Conservation (phyloP, 495 filamentous ascomycete species). For the Penicillium dipodomyicola region DNA sequence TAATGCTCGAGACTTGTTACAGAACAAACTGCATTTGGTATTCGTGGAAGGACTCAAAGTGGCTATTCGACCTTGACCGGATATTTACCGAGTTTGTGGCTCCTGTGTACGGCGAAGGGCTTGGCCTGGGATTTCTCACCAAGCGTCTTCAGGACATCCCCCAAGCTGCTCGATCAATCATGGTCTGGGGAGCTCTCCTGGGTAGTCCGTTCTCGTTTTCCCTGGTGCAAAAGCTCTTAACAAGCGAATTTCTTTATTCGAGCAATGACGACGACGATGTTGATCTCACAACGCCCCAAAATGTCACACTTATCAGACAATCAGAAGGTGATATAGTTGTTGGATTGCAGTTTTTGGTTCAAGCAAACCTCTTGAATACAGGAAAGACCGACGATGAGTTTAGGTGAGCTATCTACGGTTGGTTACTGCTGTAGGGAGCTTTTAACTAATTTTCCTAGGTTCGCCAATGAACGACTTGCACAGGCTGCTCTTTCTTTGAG, state of each 20-base stretch:
- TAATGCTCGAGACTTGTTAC: constrained; percentile 86
- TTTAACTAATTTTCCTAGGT: constrained; percentile 41
- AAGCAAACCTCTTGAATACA: constrained; percentile 71
- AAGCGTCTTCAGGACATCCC: constrained; percentile 74
- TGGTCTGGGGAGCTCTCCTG: constrained; percentile 82
- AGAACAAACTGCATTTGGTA: constrained; percentile 86
- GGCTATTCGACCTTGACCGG: constrained; percentile 81
- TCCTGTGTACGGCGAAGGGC: constrained; percentile 69
- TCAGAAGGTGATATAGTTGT: constrained; percentile 58
- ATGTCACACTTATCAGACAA: constrained; percentile 33
- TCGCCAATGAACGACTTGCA: constrained; percentile 80
- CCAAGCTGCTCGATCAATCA: constrained; percentile 64
- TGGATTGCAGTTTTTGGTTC: constrained; percentile 74
- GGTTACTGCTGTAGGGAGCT: not conserved
- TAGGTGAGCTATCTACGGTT: constrained; percentile 27
- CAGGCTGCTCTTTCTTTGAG: constrained; percentile 68
- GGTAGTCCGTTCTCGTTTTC: constrained; percentile 78
- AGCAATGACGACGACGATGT: constrained; percentile 32
- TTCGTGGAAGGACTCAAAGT: constrained; percentile 71
- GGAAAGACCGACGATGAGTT: constrained; percentile 75
- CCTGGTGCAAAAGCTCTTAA: constrained; percentile 73
- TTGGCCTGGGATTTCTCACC: constrained; percentile 76
- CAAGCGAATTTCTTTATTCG: constrained; percentile 62
- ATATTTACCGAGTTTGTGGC: constrained; percentile 80
- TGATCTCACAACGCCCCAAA: constrained; percentile 36